Conservation (phyloP, 768 basidiomycete species). For the Tremella mesenterica region DNA sequence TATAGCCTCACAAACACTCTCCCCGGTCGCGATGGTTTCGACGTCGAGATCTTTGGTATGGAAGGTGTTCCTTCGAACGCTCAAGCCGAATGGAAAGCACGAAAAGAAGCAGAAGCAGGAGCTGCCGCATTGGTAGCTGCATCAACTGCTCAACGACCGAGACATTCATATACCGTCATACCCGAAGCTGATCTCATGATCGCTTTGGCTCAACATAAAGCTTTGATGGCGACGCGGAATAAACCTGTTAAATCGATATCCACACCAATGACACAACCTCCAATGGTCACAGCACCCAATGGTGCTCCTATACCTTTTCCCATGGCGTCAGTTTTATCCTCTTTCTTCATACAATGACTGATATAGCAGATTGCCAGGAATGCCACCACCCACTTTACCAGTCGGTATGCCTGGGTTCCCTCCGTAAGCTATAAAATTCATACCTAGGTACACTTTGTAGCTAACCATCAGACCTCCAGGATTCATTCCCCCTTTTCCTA, state of each 20-base stretch:
- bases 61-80: slow-evolving; percentile 93
- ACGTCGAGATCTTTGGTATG: slow-evolving; percentile 99
- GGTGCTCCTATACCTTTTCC: slow-evolving; percentile 44
- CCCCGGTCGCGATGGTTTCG: slow-evolving; percentile 92
- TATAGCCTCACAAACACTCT: slow-evolving; percentile 90
- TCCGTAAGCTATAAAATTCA: slow-evolving; percentile 36
- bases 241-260: slow-evolving; percentile 40
- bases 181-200: slow-evolving; percentile 75
- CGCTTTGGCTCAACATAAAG: slow-evolving; percentile 80
- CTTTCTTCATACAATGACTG: slow-evolving; percentile 32
- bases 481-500: slow-evolving; percentile 32
- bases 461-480: slow-evolving; percentile 34
- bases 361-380: slow-evolving; percentile 46
- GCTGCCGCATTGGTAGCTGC: slow-evolving; percentile 45
- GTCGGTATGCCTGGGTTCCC: slow-evolving; percentile 27
- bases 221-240: slow-evolving; percentile 64
- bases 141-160: slow-evolving; percentile 58
- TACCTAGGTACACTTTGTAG: background rate
- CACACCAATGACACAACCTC: slow-evolving; percentile 11
- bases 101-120: slow-evolving; percentile 89
- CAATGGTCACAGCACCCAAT: slow-evolving; percentile 24
- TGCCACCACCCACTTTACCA: slow-evolving; percentile 24
- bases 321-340: slow-evolving; percentile 41
- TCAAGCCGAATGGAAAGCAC: slow-evolving; percentile 88
- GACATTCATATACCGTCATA: slow-evolving; percentile 60